Evolutionary conservation across 306 rosid species (phyloP).

Genomic region (Biancaea sappan): DNA sequence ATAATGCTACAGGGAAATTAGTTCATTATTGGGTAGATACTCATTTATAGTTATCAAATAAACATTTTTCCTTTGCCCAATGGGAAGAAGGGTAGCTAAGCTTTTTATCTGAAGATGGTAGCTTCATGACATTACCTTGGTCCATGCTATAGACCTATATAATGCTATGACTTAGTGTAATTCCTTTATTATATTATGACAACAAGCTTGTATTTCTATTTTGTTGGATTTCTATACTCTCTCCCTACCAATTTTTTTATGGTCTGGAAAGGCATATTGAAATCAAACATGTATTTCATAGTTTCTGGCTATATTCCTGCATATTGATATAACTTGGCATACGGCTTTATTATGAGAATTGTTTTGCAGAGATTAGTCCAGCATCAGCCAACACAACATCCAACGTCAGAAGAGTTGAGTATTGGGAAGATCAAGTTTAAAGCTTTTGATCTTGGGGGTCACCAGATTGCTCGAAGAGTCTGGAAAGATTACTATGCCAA

Average conservation of each 20-base stretch:
- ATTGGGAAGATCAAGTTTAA: conserved; percentile 94
- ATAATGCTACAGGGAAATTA: background rate
- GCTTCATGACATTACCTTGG: background rate
- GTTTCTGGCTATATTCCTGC: background rate
- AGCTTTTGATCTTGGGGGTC: conserved; percentile 91
- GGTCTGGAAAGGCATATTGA: conserved; percentile 13
- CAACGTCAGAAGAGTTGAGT: conserved; percentile 92
- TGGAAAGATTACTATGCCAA: conserved; percentile 97
- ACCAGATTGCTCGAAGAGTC: conserved; percentile 86
- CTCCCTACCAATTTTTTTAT: background rate
- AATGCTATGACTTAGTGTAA: background rate
- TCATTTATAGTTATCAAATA: background rate
- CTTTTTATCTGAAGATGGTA: background rate
- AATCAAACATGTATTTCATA: background rate
- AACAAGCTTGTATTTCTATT: background rate
- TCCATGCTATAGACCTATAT: background rate
- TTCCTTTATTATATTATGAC: background rate
- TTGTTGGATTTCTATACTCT: background rate
- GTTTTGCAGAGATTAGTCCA: conserved; percentile 85
- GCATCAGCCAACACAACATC: conserved; percentile 92
- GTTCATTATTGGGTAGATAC: background rate
- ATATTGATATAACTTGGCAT: conserved; percentile 13
- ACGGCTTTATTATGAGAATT: conserved; percentile 35
- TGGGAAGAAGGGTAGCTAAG: background rate
- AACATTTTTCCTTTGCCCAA: background rate